Evolutionary conservation across 1,284 basidiomycete genomes (phyloP).

Genomic region (Pyrrhoderma lamaoense): DNA sequence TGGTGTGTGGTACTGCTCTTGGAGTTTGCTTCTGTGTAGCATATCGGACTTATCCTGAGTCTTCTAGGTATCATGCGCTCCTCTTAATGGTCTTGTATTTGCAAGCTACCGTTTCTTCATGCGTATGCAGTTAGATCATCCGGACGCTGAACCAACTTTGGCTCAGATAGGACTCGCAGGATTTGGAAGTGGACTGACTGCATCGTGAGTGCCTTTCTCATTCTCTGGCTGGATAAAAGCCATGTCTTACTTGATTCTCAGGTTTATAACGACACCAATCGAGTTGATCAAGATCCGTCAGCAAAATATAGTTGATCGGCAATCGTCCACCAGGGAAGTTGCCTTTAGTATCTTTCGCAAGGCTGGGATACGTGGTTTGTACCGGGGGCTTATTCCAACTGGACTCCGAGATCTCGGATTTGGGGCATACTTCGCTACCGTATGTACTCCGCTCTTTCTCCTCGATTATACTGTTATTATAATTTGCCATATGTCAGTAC

Average conservation of each 20-base stretch:
- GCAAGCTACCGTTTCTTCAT: conserved; percentile 67
- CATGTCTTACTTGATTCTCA: conserved; percentile 29
- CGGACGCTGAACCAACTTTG: conserved; percentile 46
- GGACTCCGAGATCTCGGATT: conserved; percentile 71
- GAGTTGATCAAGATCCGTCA: conserved; percentile 86
- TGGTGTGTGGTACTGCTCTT: conserved; percentile 40
- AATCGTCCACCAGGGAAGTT: conserved; percentile 42
- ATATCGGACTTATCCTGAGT: background rate
- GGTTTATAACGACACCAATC: conserved; percentile 71
- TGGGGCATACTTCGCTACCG: conserved; percentile 77
- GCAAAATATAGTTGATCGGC: conserved; percentile 44
- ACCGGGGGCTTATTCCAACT: conserved; percentile 67
- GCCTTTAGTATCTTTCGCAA: conserved; percentile 45
- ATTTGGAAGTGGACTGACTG: conserved; percentile 66
- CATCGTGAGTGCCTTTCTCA: conserved; percentile 50
- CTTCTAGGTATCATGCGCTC: conserved; percentile 53
- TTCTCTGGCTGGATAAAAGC: background rate
- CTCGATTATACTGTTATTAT: background rate
- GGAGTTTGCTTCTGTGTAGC: background rate
- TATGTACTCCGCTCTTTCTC: conserved; percentile 29
- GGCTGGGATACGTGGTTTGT: conserved; percentile 62
- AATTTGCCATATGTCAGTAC: conserved; percentile 38
- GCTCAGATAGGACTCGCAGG: conserved; percentile 71
- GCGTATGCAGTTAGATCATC: conserved; percentile 44
- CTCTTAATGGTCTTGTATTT: conserved; percentile 72